Base-by-base conservation (phyloP, 2,329 filamentous ascomycete genomes). In the Epichloe uncinata region DNA sequence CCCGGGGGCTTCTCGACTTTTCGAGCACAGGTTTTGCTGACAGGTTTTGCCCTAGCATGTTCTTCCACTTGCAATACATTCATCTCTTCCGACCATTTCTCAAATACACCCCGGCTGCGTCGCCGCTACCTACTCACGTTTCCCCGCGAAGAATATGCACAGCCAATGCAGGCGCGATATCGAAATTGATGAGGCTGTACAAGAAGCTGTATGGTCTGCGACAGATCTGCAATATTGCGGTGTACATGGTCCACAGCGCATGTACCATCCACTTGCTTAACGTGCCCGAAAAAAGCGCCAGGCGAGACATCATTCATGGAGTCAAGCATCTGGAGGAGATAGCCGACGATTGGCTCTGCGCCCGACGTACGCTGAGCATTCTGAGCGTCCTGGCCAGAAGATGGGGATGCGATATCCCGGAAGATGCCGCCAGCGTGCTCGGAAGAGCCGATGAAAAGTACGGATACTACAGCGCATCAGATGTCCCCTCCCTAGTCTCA, bases 241-340 rank as follows among this genome's bases (percentile, higher is more conserved):
- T 97, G 0, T 98, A 98, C 65, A 96, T 97, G 68, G 77, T 86
- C 0, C 91, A 97, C 64, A 93, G 88, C 4, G 90, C 93, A 33
- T 95, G 89, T 63, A 96, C 89, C 0, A 94, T 97, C 38, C 93
- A 97, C 60, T 71, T 98, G 18, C 79, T 98, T 36, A 96, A 96
- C 57, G 72, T 97, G 1, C 90, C 90, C 0, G 90, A 96, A 58
- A 93, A 69, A 69, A 93, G 87, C 33, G 88, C 93, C 4, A 84
- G 81, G 59, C 75, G 91, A 58, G 91, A 97, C 64, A 87, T 98
- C 41, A 84, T 87, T 4, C 90, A 96, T 58, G 89, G 91, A 1
- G 77, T 95, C 42, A 91, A 87, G 60, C 87, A 95, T 55, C 77
- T 97, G 1, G 91, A 97, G 64, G 91, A 97, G 61, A 96, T 98